These are phyloP conservation scores for Claviceps purpurea DNA, from an alignment of 2,329 filamentous ascomycete genomes.

Conservation along the genomic window DNA sequence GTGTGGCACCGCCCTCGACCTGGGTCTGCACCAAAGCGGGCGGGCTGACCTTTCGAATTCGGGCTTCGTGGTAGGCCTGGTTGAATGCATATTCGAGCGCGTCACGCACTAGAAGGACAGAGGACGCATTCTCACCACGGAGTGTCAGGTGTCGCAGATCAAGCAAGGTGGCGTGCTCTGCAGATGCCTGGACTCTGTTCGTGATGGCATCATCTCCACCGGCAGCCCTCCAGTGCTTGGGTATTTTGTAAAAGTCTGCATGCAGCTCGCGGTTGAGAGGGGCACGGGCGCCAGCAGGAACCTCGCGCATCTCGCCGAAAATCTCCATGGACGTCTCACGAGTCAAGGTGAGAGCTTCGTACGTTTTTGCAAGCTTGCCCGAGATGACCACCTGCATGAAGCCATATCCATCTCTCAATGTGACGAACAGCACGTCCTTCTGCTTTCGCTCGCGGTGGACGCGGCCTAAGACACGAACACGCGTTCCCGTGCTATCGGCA, in stretches of 20 bases:
- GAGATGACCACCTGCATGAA: conserved; percentile 31
- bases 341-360: conserved; percentile 75
- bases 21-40: conserved; percentile 90
- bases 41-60: conserved; percentile 72
- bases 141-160: conserved; percentile 77
- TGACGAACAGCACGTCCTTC: conserved; percentile 77
- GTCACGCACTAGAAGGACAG: conserved; percentile 76
- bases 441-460: conserved; percentile 72
- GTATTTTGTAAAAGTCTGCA: conserved; percentile 77
- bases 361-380: conserved; percentile 77
- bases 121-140: conserved; percentile 70
- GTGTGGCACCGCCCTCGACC: conserved; percentile 81
- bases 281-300: conserved; percentile 65
- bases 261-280: conserved; percentile 79
- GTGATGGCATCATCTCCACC: conserved; percentile 85
- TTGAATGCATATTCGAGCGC: conserved; percentile 71
- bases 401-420: conserved; percentile 65
- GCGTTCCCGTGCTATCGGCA: conserved; percentile 45
- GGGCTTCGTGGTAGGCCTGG: conserved; percentile 61
- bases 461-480: conserved; percentile 68
- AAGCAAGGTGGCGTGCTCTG: conserved; percentile 49
- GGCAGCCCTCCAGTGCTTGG: conserved; percentile 52
- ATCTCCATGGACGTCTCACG: conserved; percentile 80
- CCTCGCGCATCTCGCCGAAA: conserved; percentile 68
- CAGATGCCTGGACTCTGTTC: conserved; percentile 49